phyloP scores from a whole-genome alignment of 768 basidiomycete species.

The Chalciporus chontae region DNA sequence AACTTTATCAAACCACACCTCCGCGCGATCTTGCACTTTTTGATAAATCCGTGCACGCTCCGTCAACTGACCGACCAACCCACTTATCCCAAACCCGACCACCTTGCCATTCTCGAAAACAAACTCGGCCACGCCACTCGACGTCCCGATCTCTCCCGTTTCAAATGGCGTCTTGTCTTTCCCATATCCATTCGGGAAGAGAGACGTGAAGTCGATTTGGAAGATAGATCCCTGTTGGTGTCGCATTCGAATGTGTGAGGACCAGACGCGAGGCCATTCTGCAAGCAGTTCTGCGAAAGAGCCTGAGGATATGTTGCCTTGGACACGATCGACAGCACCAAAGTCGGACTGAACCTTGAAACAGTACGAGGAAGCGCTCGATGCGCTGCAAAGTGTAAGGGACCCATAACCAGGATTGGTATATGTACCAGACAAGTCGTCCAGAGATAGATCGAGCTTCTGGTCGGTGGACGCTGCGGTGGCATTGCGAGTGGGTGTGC shows the following conservation, averaged over 20 bases:
- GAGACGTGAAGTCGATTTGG: constrained; percentile 15
- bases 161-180: constrained; percentile 33
- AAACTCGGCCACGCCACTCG: constrained; percentile 17
- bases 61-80: constrained; percentile 11
- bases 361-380: constrained; percentile 22
- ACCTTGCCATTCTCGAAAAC: constrained; percentile 25
- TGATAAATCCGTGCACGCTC: constrained; percentile 19
- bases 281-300: constrained; percentile 23
- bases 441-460: constrained; percentile 10
- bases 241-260: constrained; percentile 35
- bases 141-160: constrained; percentile 2
- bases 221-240: constrained; percentile 21
- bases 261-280: constrained; percentile 33
- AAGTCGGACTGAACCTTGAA: constrained; percentile 27
- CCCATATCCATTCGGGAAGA: constrained; percentile 40
- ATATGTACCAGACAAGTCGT: constrained; percentile 36
- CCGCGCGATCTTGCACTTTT: constrained; percentile 13
- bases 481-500: background rate
- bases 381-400: constrained; percentile 34
- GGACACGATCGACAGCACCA: constrained; percentile 19
- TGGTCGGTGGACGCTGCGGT: background rate
- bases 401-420: constrained; percentile 35
- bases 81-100: constrained; percentile 28
- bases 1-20: background rate
- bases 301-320: background rate